Evolutionary conservation across 345 rosid species (phyloP).

Genomic region (Melaleuca quinquenervia): DNA sequence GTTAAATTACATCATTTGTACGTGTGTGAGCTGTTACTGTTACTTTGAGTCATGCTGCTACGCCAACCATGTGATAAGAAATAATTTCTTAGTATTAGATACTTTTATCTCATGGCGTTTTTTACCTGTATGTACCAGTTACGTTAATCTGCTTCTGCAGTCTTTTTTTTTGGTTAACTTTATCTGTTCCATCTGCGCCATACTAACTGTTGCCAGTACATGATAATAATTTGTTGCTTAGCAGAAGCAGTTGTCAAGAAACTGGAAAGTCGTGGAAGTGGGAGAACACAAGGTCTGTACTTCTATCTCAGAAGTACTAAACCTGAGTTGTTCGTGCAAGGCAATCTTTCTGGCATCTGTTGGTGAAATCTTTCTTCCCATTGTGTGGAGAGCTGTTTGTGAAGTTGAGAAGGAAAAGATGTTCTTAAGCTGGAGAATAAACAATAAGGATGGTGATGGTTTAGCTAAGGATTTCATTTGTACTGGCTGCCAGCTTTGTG

Average conservation of each 20-base stretch:
- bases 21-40: background rate
- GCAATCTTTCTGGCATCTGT: slow-evolving; percentile 27
- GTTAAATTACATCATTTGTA: slow-evolving; percentile 5
- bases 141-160: background rate
- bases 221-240: background rate
- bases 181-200: background rate
- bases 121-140: background rate
- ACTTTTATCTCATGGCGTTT: background rate
- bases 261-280: slow-evolving; percentile 42
- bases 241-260: slow-evolving; percentile 20
- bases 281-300: slow-evolving; percentile 12
- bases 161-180: background rate
- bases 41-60: background rate
- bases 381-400: slow-evolving; percentile 14
- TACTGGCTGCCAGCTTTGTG: slow-evolving; percentile 39
- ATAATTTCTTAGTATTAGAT: background rate
- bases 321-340: slow-evolving; percentile 9
- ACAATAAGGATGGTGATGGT: background rate
- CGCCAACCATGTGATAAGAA: background rate
- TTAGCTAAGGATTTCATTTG: slow-evolving; percentile 41
- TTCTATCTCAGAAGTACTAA: slow-evolving; percentile 27
- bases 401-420: slow-evolving; percentile 34
- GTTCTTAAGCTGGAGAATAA: slow-evolving; percentile 41
- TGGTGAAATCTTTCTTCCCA: slow-evolving; percentile 45
- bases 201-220: background rate